Percentiles rank a stretch among this genome's conserved stretches.
phyloP scores from a whole-genome alignment of 2,329 filamentous ascomycete genomes.

The Chaetothyriales sp. region DNA sequence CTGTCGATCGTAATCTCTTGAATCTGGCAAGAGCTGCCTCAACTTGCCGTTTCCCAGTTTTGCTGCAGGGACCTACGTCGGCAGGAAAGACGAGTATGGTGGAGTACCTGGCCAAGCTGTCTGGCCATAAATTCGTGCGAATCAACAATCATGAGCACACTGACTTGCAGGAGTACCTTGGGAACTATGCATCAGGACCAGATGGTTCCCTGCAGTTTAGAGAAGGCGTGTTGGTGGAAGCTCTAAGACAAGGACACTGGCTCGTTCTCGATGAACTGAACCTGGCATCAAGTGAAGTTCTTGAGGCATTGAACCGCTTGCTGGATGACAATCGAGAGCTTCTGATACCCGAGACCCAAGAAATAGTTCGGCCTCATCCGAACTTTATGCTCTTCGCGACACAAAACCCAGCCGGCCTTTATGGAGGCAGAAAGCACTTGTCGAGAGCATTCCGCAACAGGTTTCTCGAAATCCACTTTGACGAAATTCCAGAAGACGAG shows the following conservation, averaged over 20 bases:
- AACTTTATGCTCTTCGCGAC: constrained; percentile 98
- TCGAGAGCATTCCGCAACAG: constrained; percentile 92
- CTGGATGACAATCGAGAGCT: constrained; percentile 94
- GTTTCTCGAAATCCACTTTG: constrained; percentile 92
- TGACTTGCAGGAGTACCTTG: constrained; percentile 92
- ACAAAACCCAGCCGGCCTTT: constrained; percentile 88
- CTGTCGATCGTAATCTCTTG: constrained; percentile 84
- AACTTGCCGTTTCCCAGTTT: constrained; percentile 76
- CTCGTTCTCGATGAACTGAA: constrained; percentile 97
- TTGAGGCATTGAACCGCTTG: constrained; percentile 88
- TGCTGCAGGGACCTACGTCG: constrained; percentile 93
- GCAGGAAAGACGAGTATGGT: constrained; percentile 99
- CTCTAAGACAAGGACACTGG: constrained; percentile 86
- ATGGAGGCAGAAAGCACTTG: constrained; percentile 83
- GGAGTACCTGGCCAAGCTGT: constrained; percentile 90
- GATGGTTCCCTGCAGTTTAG: constrained; percentile 81
- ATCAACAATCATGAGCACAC: constrained; percentile 99
- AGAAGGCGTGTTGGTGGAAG: constrained; percentile 84
- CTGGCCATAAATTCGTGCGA: constrained; percentile 89
- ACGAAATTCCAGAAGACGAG: constrained; percentile 93
- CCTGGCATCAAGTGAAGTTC: constrained; percentile 85
- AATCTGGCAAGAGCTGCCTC: constrained; percentile 90
- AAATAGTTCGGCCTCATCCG: constrained; percentile 76
- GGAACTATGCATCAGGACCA: constrained; percentile 74
- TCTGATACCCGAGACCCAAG: constrained; percentile 89